A percentile compares a stretch with the other conserved stretches of the same genome.
Conservation (phyloP, 306 rosid genomes). For the Carpinus viminea region DNA sequence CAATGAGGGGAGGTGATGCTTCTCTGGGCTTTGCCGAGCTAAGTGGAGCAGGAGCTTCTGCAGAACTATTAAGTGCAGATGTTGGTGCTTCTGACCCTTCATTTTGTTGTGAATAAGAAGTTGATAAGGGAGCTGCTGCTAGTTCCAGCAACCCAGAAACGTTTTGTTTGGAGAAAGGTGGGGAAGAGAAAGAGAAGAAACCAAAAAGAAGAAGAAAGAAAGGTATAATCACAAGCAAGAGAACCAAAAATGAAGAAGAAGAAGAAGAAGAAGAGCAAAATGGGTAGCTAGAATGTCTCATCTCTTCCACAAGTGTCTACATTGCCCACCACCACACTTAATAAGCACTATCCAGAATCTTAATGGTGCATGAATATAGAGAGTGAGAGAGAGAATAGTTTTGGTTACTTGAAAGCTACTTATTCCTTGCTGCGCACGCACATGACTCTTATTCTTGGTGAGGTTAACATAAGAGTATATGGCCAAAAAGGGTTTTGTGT, state of each 20-base stretch:
- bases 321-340: too few relatives aligned
- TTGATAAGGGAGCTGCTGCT: conserved; percentile 18
- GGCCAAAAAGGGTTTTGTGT: background rate
- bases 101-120: background rate
- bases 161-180: conserved; percentile 8
- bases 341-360: background rate
- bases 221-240: conserved; percentile 15
- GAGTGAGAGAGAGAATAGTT: conserved; percentile 1
- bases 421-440: conserved; percentile 26
- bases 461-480: background rate
- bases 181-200: conserved; percentile 16
- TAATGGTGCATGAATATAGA: background rate
- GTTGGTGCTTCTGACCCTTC: background rate
- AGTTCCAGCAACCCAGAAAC: background rate
- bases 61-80: background rate
- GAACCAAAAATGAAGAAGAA: conserved; percentile 12
- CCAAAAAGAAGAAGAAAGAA: conserved; percentile 14
- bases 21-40: background rate
- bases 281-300: conserved; percentile 20
- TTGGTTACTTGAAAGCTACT: conserved; percentile 32
- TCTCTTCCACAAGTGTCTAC: background rate
- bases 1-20: background rate
- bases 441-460: conserved; percentile 13
- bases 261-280: conserved; percentile 17
- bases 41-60: background rate